phyloP scores from a whole-genome alignment of 2,329 filamentous ascomycete species.

The Sporothrix dimorphospora region DNA sequence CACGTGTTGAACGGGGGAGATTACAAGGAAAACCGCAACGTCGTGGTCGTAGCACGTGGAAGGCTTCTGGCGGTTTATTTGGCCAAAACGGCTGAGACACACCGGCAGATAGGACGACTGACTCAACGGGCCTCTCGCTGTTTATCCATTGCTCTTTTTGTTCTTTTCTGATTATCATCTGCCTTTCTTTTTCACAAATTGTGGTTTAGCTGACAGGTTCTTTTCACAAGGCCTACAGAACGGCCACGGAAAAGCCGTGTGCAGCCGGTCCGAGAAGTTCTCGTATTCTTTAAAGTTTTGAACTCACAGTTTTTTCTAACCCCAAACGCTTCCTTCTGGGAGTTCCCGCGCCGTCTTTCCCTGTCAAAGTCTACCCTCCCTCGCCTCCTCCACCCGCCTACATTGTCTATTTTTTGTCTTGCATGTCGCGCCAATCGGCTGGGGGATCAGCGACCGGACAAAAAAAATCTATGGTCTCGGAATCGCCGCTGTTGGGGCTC shows the following conservation, averaged over 20 bases:
- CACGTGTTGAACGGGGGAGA: constrained; percentile 11
- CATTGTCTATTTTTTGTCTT: neutral
- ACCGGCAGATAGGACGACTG: neutral
- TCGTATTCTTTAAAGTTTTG: neutral
- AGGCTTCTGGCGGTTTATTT: constrained; percentile 22
- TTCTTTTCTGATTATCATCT: neutral
- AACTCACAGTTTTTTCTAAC: neutral
- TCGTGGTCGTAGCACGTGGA: constrained; percentile 16
- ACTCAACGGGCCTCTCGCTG: neutral
- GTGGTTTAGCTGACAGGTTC: neutral
- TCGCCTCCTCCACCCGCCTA: neutral
- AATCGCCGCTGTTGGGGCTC: neutral
- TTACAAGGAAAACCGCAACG: neutral
- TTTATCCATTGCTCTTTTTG: neutral
- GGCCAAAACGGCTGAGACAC: constrained; percentile 8
- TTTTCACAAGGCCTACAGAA: neutral
- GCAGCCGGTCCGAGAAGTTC: constrained; percentile 9
- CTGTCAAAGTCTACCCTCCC: neutral
- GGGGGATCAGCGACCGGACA: neutral
- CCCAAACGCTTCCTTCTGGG: neutral
- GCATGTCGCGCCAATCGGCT: constrained; percentile 13
- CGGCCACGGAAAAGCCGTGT: neutral
- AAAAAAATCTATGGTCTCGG: neutral
- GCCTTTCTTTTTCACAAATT: neutral
- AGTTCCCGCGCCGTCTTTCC: constrained; percentile 7